These are phyloP conservation scores for Moringa oleifera DNA, from an alignment of 345 rosid species.

Conservation along the genomic window DNA sequence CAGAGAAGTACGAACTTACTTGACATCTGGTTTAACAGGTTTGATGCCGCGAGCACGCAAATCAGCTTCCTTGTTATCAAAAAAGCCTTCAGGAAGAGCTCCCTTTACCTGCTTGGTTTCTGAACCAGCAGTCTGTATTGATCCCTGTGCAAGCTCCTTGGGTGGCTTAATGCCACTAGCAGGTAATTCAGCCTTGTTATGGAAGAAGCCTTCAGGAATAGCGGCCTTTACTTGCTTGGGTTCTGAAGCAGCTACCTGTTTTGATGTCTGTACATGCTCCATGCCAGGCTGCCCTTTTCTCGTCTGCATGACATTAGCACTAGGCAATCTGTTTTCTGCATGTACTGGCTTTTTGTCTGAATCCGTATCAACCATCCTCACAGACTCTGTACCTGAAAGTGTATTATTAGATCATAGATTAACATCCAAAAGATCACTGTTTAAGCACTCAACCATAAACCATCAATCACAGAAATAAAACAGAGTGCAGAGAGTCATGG, in stretches of 20 bases:
- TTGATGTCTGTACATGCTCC: conserved; percentile 18
- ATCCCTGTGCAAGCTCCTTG: conserved; percentile 25
- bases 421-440: not conserved
- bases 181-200: conserved; percentile 50
- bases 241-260: conserved; percentile 25
- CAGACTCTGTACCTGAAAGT: not conserved
- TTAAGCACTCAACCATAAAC: not conserved
- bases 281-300: conserved; percentile 23
- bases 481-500: not conserved
- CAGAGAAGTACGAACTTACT: conserved; percentile 45
- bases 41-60: conserved; percentile 93
- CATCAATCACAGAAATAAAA: not conserved
- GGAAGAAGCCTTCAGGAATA: conserved; percentile 86
- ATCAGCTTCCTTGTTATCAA: conserved; percentile 95
- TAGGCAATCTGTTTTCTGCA: conserved; percentile 2
- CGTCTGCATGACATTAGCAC: conserved; percentile 4
- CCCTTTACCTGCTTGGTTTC: conserved; percentile 54
- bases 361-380: conserved; percentile 3
- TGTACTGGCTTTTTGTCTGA: conserved; percentile 2
- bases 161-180: conserved; percentile 50
- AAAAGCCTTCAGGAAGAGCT: conserved; percentile 88
- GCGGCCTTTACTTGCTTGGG: conserved; percentile 44
- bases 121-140: conserved; percentile 20
- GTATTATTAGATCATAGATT: not conserved
- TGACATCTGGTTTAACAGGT: conserved; percentile 77